A percentile compares a stretch with the other conserved stretches of the same genome.
phyloP scores from a whole-genome alignment of 2,329 filamentous ascomycete genomes.

The Aureobasidium uvarum region DNA sequence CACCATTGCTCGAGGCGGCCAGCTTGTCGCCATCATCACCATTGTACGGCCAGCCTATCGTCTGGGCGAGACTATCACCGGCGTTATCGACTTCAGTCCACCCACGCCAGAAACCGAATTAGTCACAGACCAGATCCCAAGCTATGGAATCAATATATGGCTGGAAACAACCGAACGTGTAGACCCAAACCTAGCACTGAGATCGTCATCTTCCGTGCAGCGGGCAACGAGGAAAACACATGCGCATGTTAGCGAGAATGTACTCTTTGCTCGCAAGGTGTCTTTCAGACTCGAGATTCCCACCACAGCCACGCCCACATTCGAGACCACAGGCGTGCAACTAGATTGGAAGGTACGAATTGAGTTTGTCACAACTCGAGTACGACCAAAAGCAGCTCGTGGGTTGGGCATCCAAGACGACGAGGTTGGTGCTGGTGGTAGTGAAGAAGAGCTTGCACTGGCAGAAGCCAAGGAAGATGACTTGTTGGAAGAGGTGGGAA shows the following conservation, averaged over 20 bases:
- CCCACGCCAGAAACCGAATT: not conserved
- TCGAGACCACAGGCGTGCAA: constrained; percentile 83
- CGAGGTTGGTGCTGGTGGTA: constrained; percentile 65
- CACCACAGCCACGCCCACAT: constrained; percentile 78
- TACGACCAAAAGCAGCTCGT: constrained; percentile 34
- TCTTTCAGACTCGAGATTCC: constrained; percentile 84
- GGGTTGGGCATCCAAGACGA: constrained; percentile 42
- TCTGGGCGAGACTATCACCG: constrained; percentile 80
- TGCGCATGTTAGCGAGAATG: constrained; percentile 74
- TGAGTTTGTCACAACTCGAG: constrained; percentile 82
- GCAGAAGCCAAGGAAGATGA: constrained; percentile 51
- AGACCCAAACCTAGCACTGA: constrained; percentile 73
- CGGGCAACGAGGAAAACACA: constrained; percentile 82
- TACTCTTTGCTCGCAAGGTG: constrained; percentile 74
- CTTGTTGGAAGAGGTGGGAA: constrained; percentile 39
- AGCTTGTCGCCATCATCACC: constrained; percentile 85
- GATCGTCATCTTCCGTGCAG: constrained; percentile 81
- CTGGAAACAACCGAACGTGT: constrained; percentile 87
- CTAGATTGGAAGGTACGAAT: constrained; percentile 86
- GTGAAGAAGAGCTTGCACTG: constrained; percentile 54
- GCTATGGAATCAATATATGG: constrained; percentile 79
- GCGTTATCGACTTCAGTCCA: constrained; percentile 75
- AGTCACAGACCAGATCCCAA: constrained; percentile 56
- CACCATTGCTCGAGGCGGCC: constrained; percentile 90
- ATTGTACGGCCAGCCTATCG: constrained; percentile 85